phyloP scores from a whole-genome alignment of 164 flowering plant genomes.

The Vitis amurensis region DNA sequence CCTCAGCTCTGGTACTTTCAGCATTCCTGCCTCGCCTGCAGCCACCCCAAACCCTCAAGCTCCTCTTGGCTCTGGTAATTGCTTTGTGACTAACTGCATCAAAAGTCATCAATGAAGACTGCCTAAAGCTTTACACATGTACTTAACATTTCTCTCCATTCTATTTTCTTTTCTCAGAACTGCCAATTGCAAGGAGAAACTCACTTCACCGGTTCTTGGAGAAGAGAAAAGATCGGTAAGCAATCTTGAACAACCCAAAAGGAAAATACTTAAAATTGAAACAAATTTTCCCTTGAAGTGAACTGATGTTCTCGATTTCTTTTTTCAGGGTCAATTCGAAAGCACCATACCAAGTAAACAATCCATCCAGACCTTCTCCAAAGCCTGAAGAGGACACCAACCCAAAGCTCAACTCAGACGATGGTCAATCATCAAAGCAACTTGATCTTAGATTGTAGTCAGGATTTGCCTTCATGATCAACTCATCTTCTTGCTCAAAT shows the following conservation, averaged over 20 bases:
- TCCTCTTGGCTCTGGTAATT: conserved; percentile 17
- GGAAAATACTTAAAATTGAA: not conserved
- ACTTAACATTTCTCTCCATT: not conserved
- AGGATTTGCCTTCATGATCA: too few relatives aligned
- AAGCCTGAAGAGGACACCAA: conserved; percentile 10
- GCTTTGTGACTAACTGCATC: not conserved
- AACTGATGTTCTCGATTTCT: not conserved
- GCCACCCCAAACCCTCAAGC: not conserved
- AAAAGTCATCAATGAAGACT: not conserved
- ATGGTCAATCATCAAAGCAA: conserved; percentile 21
- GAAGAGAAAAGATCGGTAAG: conserved; percentile 59
- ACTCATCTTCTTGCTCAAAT: too few relatives aligned
- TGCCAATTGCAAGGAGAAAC: conserved; percentile 41
- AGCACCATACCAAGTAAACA: conserved; percentile 45
- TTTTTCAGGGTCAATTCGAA: conserved; percentile 32
- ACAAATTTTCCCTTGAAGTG: not conserved
- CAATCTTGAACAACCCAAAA: not conserved
- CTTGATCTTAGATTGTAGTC: conserved; percentile 28
- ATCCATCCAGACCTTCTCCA: conserved; percentile 12
- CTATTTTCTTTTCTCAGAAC: conserved; percentile 15
- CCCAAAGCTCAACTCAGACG: not conserved
- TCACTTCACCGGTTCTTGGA: conserved; percentile 53
- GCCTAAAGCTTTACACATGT: not conserved
- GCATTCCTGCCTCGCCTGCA: too few relatives aligned
- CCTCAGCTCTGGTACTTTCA: not conserved